Conservation (phyloP, 352 stramenopile species). For the Peronospora destructor region DNA sequence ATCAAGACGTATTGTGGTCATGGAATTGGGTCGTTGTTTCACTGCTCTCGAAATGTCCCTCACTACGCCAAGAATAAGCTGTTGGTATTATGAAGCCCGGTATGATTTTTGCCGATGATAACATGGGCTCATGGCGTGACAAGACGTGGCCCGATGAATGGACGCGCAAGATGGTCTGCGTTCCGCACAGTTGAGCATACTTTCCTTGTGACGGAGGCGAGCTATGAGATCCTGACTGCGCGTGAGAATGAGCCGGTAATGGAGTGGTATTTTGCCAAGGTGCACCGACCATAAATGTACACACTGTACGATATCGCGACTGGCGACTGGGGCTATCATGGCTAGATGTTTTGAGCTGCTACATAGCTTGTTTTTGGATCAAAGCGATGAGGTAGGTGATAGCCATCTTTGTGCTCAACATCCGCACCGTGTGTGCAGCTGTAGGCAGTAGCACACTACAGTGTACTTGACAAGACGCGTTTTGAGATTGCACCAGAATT, state of each 20-base stretch:
- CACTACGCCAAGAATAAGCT: slow-evolving; percentile 99
- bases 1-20: slow-evolving; percentile 98
- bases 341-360: slow-evolving; percentile 2
- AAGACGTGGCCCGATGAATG: slow-evolving; percentile 97
- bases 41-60: slow-evolving; percentile 86
- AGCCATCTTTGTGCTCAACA: slow-evolving; percentile 1
- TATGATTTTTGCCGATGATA: slow-evolving; percentile 99
- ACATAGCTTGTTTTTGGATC: slow-evolving; percentile 2
- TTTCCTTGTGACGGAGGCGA: slow-evolving; percentile 96
- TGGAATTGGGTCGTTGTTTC: slow-evolving; percentile 84
- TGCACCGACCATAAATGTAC: slow-evolving; percentile 51
- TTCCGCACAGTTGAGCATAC: slow-evolving; percentile 97
- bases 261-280: slow-evolving; percentile 75
- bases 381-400: slow-evolving; percentile 9
- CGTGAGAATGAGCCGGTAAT: slow-evolving; percentile 83
- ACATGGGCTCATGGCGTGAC: slow-evolving; percentile 88
- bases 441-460: too few relatives aligned
- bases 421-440: too few relatives aligned
- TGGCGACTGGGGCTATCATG: background rate
- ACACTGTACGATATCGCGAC: background rate
- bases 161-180: slow-evolving; percentile 93
- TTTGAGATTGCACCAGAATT: background rate
- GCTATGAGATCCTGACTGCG: slow-evolving; percentile 95
- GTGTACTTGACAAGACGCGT: background rate
- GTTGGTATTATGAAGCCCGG: slow-evolving; percentile 95